Conservation (phyloP, 352 stramenopile species). For the Phytophthora pluvialis region DNA sequence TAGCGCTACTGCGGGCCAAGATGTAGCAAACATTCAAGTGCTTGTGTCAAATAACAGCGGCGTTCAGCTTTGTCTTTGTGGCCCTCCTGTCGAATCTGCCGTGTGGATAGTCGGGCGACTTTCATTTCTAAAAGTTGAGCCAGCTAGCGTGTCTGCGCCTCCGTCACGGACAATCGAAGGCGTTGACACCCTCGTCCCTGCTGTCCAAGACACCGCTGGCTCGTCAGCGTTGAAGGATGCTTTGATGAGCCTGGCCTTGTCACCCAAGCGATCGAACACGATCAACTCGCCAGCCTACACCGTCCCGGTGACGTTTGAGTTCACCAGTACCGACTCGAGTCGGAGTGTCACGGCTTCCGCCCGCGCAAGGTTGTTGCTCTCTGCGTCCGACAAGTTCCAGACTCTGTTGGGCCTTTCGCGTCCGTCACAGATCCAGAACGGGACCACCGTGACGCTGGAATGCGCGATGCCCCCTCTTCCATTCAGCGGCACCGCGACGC, state of each 20-base stretch:
- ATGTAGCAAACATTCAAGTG: conserved; percentile 36
- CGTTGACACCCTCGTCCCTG: conserved; percentile 18
- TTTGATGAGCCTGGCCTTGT: background rate
- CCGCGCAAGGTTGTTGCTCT: conserved; percentile 49
- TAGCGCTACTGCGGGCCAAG: background rate
- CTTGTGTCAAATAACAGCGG: conserved; percentile 41
- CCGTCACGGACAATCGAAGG: conserved; percentile 15
- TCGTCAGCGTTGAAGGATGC: conserved; percentile 1
- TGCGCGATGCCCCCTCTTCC: conserved; percentile 61
- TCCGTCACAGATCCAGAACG: conserved; percentile 19
- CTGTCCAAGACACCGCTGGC: background rate
- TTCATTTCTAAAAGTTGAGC: background rate
- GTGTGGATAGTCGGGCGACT: conserved; percentile 52
- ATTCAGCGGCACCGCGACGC: conserved; percentile 58
- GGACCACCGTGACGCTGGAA: conserved; percentile 46
- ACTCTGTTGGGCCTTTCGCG: conserved; percentile 23
- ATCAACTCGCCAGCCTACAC: conserved; percentile 5
- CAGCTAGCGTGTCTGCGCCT: background rate
- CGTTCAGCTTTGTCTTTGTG: conserved; percentile 48
- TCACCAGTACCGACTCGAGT: conserved; percentile 54
- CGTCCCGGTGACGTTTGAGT: conserved; percentile 42
- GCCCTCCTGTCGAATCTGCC: conserved; percentile 15
- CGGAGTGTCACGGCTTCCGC: conserved; percentile 43
- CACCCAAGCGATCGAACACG: background rate
- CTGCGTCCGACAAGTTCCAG: conserved; percentile 23